Base-by-base conservation (phyloP, 1,284 basidiomycete genomes). In the Mycosarcoma maydis region DNA sequence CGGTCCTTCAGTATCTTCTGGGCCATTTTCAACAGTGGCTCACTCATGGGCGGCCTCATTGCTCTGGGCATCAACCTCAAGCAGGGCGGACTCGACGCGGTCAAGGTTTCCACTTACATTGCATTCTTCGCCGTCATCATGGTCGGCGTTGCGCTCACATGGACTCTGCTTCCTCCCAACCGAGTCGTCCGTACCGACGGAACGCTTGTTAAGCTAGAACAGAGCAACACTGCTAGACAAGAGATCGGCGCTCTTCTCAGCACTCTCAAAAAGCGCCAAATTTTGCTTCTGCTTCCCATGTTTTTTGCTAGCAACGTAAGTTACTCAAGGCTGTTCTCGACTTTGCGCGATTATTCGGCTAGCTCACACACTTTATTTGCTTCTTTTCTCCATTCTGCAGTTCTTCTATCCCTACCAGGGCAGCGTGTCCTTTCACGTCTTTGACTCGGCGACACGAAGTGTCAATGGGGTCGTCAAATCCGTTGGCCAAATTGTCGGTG, bases 31-130 rank as follows among this genome's bases (percentile, higher is more conserved):
- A 90, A 90, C 52, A 57, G 81, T 19, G 84, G 90, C 20, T 88
- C 86, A 52, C 88, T 90, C 20, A 85, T 90, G 32, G 90, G 90
- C 9, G 85, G 87, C 4, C 84, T 87, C 17, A 88, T 90, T 30
- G 86, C 88, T 9, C 83, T 90, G 13, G 74, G 72, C 19, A 53
- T 76, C 30, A 59, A 67, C 27, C 58, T 67, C 39, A 58, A 76
- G 51, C 36, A 50, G 11, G 60, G 60, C 19, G 60, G 60, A 4
- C 53, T 64, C 8, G 53, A 64, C 24, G 60, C 60, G 1, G 60
- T 64, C 43, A 64, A 64, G 48, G 41, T 40, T 6, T 27, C 39
- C 27, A 52, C 61, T 19, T 76, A 76, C 54, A 65, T 62, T 7
- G 72, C 62, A 22, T 76, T 76, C 53, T 46, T 75, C 29, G 64